Conservation (phyloP, 176 grass and related monocot genomes). For the Canna indica region DNA sequence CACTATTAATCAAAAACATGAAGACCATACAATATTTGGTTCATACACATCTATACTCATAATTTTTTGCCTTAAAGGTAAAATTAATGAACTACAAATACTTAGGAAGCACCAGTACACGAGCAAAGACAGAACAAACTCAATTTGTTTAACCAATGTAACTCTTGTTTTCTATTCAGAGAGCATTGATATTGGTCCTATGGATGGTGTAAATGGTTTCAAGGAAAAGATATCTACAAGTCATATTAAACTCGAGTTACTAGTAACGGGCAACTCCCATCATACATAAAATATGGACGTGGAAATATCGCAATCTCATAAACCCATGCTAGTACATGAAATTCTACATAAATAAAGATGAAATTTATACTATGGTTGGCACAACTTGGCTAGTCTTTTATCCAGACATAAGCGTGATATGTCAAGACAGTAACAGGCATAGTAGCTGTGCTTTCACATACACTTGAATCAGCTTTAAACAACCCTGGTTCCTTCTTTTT, state of each 20-base stretch:
- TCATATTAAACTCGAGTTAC: neutral
- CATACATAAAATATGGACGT: neutral
- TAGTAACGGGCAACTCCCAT: neutral
- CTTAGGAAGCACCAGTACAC: neutral
- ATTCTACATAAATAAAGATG: neutral
- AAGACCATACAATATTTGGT: neutral
- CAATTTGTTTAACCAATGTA: neutral
- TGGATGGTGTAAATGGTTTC: neutral
- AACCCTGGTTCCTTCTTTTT: conserved; percentile 30
- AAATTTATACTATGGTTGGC: neutral
- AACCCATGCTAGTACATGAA: neutral
- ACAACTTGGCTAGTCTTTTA: neutral
- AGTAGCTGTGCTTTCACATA: conserved; percentile 25
- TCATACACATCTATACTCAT: neutral
- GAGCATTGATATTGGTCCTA: neutral
- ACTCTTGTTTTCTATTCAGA: neutral
- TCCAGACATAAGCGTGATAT: neutral
- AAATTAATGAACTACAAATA: neutral
- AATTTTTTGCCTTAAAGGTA: neutral
- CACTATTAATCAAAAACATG: neutral
- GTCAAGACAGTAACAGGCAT: conserved; percentile 5
- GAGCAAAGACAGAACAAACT: neutral
- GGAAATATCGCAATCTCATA: neutral
- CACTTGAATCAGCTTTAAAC: conserved; percentile 37
- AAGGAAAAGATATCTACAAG: too few relatives aligned